These are phyloP conservation scores for Gossypium aridum DNA, from an alignment of 441 rosid genomes.

Conservation along the genomic window DNA sequence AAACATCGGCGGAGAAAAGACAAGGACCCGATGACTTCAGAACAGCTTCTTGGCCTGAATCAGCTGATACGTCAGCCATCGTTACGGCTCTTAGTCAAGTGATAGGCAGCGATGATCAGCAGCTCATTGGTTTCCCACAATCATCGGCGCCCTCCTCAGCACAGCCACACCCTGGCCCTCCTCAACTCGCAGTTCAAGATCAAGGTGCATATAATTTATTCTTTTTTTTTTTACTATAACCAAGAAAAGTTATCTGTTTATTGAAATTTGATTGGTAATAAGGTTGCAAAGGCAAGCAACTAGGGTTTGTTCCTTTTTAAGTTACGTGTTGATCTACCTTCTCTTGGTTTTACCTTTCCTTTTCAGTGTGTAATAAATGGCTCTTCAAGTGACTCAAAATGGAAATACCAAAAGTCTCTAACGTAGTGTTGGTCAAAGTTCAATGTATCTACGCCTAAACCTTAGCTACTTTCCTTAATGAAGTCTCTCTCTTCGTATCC, in stretches of 20 bases:
- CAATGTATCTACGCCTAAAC: conserved; percentile 35
- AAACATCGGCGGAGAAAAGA: conserved; percentile 62
- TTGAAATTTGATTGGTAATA: background rate
- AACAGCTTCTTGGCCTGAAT: conserved; percentile 42
- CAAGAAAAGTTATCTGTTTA: background rate
- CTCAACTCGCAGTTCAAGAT: conserved; percentile 31
- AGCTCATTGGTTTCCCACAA: background rate
- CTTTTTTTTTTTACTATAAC: background rate
- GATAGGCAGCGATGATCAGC: conserved; percentile 25
- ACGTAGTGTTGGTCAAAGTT: conserved; percentile 31
- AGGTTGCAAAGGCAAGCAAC: background rate
- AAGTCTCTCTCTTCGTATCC: conserved; percentile 27
- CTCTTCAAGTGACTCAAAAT: background rate
- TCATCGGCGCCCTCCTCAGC: conserved; percentile 16
- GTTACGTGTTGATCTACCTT: background rate
- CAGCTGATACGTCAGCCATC: conserved; percentile 59
- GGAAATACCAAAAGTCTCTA: background rate
- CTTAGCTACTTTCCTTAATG: conserved; percentile 47
- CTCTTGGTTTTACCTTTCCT: background rate
- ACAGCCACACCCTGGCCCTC: conserved; percentile 29
- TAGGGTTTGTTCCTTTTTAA: background rate
- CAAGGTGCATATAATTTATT: conserved; percentile 34
- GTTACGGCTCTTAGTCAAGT: conserved; percentile 60
- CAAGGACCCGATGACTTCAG: conserved; percentile 18
- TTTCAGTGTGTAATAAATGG: background rate